Evolutionary conservation across 2,329 filamentous ascomycete species (phyloP).

Genomic region (Lecanicillium sp.): DNA sequence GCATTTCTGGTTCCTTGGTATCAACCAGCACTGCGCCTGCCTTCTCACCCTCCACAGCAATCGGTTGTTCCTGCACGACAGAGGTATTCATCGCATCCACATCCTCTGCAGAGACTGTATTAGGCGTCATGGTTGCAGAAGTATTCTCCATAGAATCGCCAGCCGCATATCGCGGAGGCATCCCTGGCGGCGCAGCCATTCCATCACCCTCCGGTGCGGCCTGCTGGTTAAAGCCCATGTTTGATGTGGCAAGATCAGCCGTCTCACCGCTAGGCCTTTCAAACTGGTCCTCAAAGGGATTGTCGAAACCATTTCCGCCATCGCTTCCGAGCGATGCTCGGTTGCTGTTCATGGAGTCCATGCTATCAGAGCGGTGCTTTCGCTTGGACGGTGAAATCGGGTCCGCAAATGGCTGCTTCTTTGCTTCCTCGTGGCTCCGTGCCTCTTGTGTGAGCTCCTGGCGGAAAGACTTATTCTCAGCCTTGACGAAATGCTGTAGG

Average conservation of each 20-base stretch:
- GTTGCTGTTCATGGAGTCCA: slow-evolving; percentile 39
- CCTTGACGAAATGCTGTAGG: slow-evolving; percentile 38
- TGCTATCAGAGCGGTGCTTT: slow-evolving; percentile 37
- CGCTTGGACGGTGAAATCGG: slow-evolving; percentile 37
- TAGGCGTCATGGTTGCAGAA: slow-evolving; percentile 17
- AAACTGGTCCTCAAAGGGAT: slow-evolving; percentile 9
- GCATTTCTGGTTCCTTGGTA: no score
- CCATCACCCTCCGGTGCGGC: slow-evolving; percentile 16
- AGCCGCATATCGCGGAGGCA: slow-evolving; percentile 10
- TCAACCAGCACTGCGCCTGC: no score
- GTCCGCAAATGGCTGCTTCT: slow-evolving; percentile 21
- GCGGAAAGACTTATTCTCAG: slow-evolving; percentile 45
- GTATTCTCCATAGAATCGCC: slow-evolving; percentile 13
- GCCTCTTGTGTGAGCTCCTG: slow-evolving; percentile 37
- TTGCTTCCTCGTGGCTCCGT: slow-evolving; percentile 15
- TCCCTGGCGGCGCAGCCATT: slow-evolving; percentile 9
- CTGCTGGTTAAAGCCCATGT: no score
- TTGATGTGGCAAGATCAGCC: no score
- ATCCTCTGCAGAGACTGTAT: slow-evolving; percentile 16
- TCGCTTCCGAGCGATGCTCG: slow-evolving; percentile 35
- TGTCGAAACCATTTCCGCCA: slow-evolving; percentile 22
- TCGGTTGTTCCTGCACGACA: no score
- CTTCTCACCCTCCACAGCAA: no score
- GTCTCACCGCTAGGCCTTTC: no score
- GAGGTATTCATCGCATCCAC: slow-evolving; percentile 2